Conservation (phyloP, 257 asterid species). For the Petunia secreta region DNA sequence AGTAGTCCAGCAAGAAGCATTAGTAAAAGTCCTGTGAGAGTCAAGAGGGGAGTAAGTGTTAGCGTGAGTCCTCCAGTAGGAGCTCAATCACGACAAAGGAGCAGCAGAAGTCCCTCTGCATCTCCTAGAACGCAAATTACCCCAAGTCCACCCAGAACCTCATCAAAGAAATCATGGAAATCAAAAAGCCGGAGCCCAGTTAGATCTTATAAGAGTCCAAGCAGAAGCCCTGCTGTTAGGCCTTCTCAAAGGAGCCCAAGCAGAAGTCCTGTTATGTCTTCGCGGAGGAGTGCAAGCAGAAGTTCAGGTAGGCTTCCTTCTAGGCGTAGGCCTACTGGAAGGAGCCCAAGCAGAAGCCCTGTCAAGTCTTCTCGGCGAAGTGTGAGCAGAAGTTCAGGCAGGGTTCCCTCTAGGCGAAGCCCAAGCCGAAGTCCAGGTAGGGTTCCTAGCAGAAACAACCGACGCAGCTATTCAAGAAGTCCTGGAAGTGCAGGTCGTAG, state of each 20-base stretch:
- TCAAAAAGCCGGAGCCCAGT: constrained; percentile 51
- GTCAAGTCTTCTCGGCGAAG: constrained; percentile 60
- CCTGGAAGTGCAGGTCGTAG: constrained; percentile 64
- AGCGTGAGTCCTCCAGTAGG: constrained; percentile 63
- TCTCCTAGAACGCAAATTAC: constrained; percentile 51
- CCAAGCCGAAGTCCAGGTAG: constrained; percentile 68
- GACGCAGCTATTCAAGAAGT: constrained; percentile 70
- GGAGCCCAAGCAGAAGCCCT: constrained; percentile 73
- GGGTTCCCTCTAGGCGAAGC: constrained; percentile 62
- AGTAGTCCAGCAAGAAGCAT: constrained; percentile 47
- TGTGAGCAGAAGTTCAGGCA: constrained; percentile 82
- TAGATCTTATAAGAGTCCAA: constrained; percentile 63
- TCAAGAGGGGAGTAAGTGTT: constrained; percentile 52
- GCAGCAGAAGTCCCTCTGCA: constrained; percentile 44
- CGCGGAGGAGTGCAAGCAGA: constrained; percentile 65
- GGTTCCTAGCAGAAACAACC: constrained; percentile 63
- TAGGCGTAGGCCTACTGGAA: constrained; percentile 43
- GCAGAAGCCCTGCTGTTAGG: constrained; percentile 53
- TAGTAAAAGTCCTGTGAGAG: constrained; percentile 50
- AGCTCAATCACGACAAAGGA: constrained; percentile 40
- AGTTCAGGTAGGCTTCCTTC: constrained; percentile 41
- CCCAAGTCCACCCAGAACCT: constrained; percentile 58
- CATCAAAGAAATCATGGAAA: constrained; percentile 55
- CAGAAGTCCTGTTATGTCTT: constrained; percentile 65
- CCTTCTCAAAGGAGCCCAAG: constrained; percentile 74